Percentiles rank a stretch among this genome's conserved stretches.
phyloP scores from a whole-genome alignment of 2,329 filamentous ascomycete genomes.

The Cladophialophora exuberans region DNA sequence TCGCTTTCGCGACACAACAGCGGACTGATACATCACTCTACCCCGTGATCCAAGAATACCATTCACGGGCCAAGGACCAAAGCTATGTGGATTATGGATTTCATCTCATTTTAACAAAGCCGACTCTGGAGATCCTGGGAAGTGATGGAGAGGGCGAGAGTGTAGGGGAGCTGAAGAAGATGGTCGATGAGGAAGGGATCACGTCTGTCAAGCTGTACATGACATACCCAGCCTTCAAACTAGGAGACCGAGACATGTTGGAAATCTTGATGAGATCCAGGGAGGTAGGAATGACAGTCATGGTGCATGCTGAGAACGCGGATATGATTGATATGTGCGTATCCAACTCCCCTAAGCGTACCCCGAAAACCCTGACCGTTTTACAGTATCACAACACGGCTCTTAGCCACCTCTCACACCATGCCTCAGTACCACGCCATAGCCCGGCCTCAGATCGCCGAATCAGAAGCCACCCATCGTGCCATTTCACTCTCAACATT shows the following conservation, averaged over 20 bases:
- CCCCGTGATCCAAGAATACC: constrained; percentile 52
- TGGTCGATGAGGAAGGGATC: constrained; percentile 46
- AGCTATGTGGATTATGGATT: constrained; percentile 61
- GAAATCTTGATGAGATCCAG: constrained; percentile 47
- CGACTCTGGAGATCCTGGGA: constrained; percentile 38
- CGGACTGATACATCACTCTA: constrained; percentile 51
- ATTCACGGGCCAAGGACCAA: constrained; percentile 48
- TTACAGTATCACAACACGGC: constrained; percentile 30
- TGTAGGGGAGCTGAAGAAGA: constrained; percentile 42
- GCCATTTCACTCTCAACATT: constrained; percentile 56
- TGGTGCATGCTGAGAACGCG: constrained; percentile 53
- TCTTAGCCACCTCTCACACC: constrained; percentile 19
- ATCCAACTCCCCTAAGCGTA: background rate
- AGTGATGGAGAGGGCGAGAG: constrained; percentile 40
- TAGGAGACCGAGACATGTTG: constrained; percentile 47
- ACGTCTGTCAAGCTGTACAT: constrained; percentile 54
- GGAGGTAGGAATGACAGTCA: constrained; percentile 48
- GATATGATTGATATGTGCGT: constrained; percentile 46
- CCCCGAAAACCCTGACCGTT: constrained; percentile 36
- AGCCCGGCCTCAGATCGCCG: constrained; percentile 45
- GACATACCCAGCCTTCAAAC: constrained; percentile 49
- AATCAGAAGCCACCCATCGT: constrained; percentile 53
- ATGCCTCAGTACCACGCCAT: constrained; percentile 47
- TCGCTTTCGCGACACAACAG: constrained; percentile 61
- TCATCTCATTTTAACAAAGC: constrained; percentile 48